phyloP scores from a whole-genome alignment of 352 stramenopile species.

The Globisporangium cederbergense region DNA sequence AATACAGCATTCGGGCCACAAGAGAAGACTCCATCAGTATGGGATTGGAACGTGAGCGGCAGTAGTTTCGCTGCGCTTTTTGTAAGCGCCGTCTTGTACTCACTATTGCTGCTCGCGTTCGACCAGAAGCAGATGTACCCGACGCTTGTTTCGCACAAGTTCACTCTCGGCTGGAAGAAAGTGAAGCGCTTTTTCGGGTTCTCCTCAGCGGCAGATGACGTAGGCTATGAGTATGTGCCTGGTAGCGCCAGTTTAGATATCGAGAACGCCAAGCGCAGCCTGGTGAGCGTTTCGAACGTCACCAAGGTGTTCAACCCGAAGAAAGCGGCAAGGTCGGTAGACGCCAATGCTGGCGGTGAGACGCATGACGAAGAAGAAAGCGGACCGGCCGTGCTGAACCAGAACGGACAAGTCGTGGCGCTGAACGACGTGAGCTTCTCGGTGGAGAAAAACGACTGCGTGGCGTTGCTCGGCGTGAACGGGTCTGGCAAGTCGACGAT shows the following conservation, averaged over 20 bases:
- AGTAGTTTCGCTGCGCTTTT: constrained; percentile 38
- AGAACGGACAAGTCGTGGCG: constrained; percentile 58
- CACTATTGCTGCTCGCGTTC: constrained; percentile 44
- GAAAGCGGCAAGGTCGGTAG: constrained; percentile 14
- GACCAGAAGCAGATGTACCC: constrained; percentile 76
- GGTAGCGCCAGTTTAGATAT: constrained; percentile 10
- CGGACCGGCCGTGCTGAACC: constrained; percentile 26
- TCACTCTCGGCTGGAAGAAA: constrained; percentile 24
- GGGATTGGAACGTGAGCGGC: constrained; percentile 54
- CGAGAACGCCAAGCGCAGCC: constrained; percentile 29
- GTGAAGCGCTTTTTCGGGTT: constrained; percentile 8
- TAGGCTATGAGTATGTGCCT: constrained; percentile 3
- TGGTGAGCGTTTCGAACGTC: constrained; percentile 47
- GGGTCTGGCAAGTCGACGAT: constrained; percentile 97
- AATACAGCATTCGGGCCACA: constrained; percentile 20
- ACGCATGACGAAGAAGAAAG: constrained; percentile 6
- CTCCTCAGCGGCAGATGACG: not conserved
- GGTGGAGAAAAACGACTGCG: constrained; percentile 86
- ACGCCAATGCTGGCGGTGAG: constrained; percentile 4
- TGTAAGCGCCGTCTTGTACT: constrained; percentile 42
- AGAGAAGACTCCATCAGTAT: constrained; percentile 27
- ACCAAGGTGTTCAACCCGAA: constrained; percentile 70
- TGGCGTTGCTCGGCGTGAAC: constrained; percentile 93
- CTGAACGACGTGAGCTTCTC: constrained; percentile 76
- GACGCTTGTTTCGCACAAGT: constrained; percentile 38